Conservation (phyloP, 2,329 filamentous ascomycete species). For the Aspergillus arachidicola region DNA sequence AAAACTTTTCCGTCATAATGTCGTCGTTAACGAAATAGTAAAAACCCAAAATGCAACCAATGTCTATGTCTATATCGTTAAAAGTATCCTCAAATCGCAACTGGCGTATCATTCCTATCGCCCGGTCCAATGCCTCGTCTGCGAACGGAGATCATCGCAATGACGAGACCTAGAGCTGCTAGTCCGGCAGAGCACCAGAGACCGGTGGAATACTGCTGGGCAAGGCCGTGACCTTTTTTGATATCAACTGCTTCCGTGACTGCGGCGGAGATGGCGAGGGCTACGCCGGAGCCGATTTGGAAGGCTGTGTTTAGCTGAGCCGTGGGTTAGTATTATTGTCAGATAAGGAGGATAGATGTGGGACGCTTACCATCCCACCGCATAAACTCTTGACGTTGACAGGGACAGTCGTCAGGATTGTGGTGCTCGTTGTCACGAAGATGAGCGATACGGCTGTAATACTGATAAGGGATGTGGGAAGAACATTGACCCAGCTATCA, state of each 20-base stretch:
- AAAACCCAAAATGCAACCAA: not conserved
- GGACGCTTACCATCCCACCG: slow-evolving; percentile 39
- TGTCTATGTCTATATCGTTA: not conserved
- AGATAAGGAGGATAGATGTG: rapidly evolving
- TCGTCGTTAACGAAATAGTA: not conserved
- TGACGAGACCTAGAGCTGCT: slow-evolving; percentile 38
- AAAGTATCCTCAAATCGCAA: slow-evolving; percentile 8
- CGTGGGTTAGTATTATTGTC: slow-evolving; percentile 2
- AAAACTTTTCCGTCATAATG: not conserved
- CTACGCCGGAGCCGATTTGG: slow-evolving; percentile 46
- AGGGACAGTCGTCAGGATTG: slow-evolving; percentile 44
- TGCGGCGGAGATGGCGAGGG: slow-evolving; percentile 43
- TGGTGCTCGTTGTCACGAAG: slow-evolving; percentile 47
- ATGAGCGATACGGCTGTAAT: slow-evolving; percentile 45
- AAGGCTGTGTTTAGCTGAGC: slow-evolving; percentile 45
- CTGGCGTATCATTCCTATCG: slow-evolving; percentile 9
- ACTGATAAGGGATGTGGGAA: slow-evolving; percentile 43
- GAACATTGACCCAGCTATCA: slow-evolving; percentile 42
- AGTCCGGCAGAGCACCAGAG: slow-evolving; percentile 47
- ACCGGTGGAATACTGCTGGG: slow-evolving; percentile 43
- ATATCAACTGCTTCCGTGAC: slow-evolving; percentile 43
- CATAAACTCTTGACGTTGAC: slow-evolving; percentile 45
- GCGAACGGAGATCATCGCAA: slow-evolving; percentile 11
- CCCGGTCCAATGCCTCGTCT: slow-evolving; percentile 12
- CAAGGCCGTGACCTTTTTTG: slow-evolving; percentile 34